phyloP scores from a whole-genome alignment of 768 basidiomycete species.

The Mycena galericulata region DNA sequence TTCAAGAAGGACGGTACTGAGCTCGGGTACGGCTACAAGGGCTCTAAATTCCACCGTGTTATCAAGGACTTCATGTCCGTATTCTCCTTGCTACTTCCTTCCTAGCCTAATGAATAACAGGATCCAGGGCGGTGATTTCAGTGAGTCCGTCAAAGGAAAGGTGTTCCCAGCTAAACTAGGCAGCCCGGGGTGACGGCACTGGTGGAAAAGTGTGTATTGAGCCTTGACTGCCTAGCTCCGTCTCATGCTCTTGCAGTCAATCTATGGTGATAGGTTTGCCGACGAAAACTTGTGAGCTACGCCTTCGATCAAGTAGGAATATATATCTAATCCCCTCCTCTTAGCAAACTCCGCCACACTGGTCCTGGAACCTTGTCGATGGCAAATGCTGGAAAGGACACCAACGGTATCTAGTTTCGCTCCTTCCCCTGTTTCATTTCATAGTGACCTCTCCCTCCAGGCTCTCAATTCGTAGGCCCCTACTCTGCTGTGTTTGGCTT shows the following conservation, averaged over 20 bases:
- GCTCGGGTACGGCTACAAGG: constrained; percentile 92
- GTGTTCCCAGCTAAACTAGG: not conserved
- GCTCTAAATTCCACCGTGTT: constrained; percentile 96
- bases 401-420: constrained; percentile 73
- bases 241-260: constrained; percentile 64
- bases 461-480: constrained; percentile 85
- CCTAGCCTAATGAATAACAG: constrained; percentile 49
- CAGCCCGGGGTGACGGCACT: constrained; percentile 88
- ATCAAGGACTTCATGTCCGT: constrained; percentile 93
- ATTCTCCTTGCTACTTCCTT: not conserved
- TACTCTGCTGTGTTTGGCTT: constrained; percentile 10
- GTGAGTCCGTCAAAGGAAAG: constrained; percentile 57
- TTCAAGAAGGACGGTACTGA: constrained; percentile 81
- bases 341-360: constrained; percentile 95
- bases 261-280: constrained; percentile 90
- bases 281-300: constrained; percentile 93
- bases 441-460: constrained; percentile 48
- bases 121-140: constrained; percentile 99
- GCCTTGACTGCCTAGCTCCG: not conserved
- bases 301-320: not conserved
- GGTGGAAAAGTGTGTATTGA: constrained; percentile 79
- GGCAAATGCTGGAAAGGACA: constrained; percentile 94
- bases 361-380: constrained; percentile 90
- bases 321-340: constrained; percentile 16
- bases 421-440: not conserved